A percentile compares a stretch with the other conserved stretches of the same genome.
Evolutionary conservation across 2,329 filamentous ascomycete species (phyloP).

Genomic region (Chrysosporium queenslandicum): DNA sequence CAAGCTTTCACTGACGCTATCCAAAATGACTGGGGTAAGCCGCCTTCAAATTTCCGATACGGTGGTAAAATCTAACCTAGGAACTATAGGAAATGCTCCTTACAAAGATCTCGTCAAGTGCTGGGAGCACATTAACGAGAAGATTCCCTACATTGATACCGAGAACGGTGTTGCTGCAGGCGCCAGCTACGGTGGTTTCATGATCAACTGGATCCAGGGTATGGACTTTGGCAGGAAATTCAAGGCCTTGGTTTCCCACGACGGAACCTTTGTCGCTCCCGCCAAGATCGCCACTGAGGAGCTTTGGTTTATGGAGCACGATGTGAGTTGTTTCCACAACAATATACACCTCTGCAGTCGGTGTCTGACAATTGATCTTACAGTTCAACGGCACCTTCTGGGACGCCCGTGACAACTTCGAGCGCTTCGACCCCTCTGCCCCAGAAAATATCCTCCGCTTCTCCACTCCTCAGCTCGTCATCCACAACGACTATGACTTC

Average conservation of each 20-base stretch:
- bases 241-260: slow-evolving; percentile 79
- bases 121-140: slow-evolving; percentile 56
- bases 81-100: slow-evolving; percentile 48
- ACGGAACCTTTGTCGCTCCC: slow-evolving; percentile 64
- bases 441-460: slow-evolving; percentile 55
- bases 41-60: neutral
- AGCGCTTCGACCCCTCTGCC: slow-evolving; percentile 55
- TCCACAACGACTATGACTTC: slow-evolving; percentile 80
- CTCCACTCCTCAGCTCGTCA: slow-evolving; percentile 70
- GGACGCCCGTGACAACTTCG: slow-evolving; percentile 51
- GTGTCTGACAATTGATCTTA: slow-evolving; percentile 10
- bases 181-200: slow-evolving; percentile 37
- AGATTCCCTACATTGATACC: slow-evolving; percentile 32
- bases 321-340: slow-evolving; percentile 21
- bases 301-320: slow-evolving; percentile 44
- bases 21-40: slow-evolving; percentile 61
- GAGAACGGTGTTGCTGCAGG: slow-evolving; percentile 33
- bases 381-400: slow-evolving; percentile 43
- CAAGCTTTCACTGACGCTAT: slow-evolving; percentile 70
- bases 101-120: slow-evolving; percentile 73
- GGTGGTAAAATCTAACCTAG: slow-evolving; percentile 3
- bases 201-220: slow-evolving; percentile 76
- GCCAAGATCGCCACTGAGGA: slow-evolving; percentile 44
- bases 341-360: neutral
- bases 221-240: slow-evolving; percentile 72